Conservation (phyloP, 495 filamentous ascomycete genomes). For the Penicillium paradoxum region DNA sequence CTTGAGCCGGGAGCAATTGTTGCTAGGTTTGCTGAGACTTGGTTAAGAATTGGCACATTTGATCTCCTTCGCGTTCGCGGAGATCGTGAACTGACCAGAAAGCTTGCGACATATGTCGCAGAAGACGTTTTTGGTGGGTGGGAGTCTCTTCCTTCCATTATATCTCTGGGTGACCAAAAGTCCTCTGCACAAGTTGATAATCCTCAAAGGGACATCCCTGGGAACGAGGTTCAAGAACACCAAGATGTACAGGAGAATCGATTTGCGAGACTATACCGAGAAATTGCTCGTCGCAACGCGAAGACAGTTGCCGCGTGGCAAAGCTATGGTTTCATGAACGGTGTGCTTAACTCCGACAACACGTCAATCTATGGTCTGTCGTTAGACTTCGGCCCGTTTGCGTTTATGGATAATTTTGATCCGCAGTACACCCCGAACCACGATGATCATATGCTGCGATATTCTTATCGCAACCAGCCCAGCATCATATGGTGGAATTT, state of each 20-base stretch:
- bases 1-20: constrained; percentile 94
- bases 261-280: constrained; percentile 80
- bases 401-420: constrained; percentile 94
- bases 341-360: constrained; percentile 94
- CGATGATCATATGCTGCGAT: constrained; percentile 82
- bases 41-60: constrained; percentile 92
- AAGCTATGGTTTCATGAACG: constrained; percentile 96
- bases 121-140: constrained; percentile 84
- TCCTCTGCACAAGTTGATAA: constrained; percentile 38
- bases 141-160: constrained; percentile 64
- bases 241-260: constrained; percentile 69
- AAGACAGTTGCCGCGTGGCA: constrained; percentile 91
- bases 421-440: constrained; percentile 94
- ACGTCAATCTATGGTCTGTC: constrained; percentile 84
- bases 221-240: constrained; percentile 58
- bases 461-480: constrained; percentile 90
- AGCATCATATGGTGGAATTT: constrained; percentile 99
- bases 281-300: constrained; percentile 81
- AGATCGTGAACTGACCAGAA: constrained; percentile 66
- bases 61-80: constrained; percentile 78
- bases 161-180: constrained; percentile 27
- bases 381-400: constrained; percentile 93
- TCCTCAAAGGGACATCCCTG: constrained; percentile 45
- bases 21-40: constrained; percentile 80
- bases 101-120: constrained; percentile 72